A percentile compares a stretch with the other conserved stretches of the same genome.
Evolutionary conservation across 192 early-diverging fungal genomes (phyloP).

Genomic region (Linnemannia elongata): DNA sequence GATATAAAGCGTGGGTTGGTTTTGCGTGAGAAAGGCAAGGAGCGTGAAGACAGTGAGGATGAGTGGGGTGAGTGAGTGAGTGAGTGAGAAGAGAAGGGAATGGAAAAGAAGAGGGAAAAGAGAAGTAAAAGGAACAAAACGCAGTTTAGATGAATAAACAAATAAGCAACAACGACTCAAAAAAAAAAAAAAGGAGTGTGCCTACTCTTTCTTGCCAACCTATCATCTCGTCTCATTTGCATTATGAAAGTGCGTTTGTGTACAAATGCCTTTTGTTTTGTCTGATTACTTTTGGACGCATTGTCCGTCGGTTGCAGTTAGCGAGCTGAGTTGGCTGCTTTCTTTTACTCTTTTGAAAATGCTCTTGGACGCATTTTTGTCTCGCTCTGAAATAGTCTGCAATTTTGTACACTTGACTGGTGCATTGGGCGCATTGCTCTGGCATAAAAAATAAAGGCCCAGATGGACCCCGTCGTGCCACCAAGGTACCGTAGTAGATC

Average conservation of each 20-base stretch:
- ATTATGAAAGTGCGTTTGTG: background rate
- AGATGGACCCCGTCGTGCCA: background rate
- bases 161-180: background rate
- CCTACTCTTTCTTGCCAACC: background rate
- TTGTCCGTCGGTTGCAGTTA: background rate
- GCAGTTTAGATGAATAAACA: background rate
- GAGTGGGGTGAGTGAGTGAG: background rate
- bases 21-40: conserved; percentile 1
- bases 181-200: conserved; percentile 3
- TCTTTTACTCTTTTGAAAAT: conserved; percentile 23
- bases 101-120: background rate
- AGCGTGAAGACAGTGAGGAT: background rate
- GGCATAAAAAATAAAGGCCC: background rate
- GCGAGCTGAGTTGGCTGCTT: no score
- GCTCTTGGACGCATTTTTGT: no score
- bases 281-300: background rate
- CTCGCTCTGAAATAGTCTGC: background rate
- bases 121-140: background rate
- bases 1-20: background rate
- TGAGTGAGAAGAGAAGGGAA: background rate
- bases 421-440: background rate
- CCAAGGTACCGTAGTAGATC: background rate
- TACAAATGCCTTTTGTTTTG: background rate
- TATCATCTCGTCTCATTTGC: background rate
- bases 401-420: background rate